These are phyloP conservation scores for Myriosclerotinia duriaeana DNA, from an alignment of 2,329 filamentous ascomycete species.

Conservation along the genomic window DNA sequence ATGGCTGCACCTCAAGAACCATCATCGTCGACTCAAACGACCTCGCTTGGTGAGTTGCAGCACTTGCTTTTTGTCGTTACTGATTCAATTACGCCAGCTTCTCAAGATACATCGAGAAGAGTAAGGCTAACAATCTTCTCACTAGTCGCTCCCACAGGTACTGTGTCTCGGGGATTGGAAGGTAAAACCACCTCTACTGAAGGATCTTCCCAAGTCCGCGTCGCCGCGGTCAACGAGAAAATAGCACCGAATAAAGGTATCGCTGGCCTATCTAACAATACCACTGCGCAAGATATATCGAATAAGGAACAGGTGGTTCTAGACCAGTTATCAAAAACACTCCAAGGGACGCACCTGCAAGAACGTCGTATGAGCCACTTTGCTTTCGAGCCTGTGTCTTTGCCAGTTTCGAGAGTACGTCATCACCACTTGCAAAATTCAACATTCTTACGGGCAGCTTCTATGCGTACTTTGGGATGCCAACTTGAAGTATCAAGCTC, in stretches of 20 bases:
- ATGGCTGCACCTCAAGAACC: constrained; percentile 31
- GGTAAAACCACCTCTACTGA: constrained; percentile 27
- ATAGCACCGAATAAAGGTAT: constrained; percentile 54
- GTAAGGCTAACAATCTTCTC: constrained; percentile 8
- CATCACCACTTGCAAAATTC: constrained; percentile 32
- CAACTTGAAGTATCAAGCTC: constrained; percentile 14
- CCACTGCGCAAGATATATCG: constrained; percentile 30
- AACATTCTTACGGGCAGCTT: background rate
- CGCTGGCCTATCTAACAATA: constrained; percentile 34
- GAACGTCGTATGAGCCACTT: constrained; percentile 81
- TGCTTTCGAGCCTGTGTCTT: constrained; percentile 85
- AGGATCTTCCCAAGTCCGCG: constrained; percentile 60
- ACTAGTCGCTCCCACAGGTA: background rate
- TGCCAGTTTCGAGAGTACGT: constrained; percentile 80
- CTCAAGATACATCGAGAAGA: too few species aligned
- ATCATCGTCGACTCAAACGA: constrained; percentile 23
- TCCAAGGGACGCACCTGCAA: constrained; percentile 76
- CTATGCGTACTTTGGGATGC: constrained; percentile 2
- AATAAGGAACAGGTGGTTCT: constrained; percentile 31
- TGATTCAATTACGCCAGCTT: constrained; percentile 27
- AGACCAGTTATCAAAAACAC: constrained; percentile 59
- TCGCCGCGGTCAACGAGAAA: constrained; percentile 69
- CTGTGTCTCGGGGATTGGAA: constrained; percentile 23
- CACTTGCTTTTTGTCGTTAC: constrained; percentile 29
- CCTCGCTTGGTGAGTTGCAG: constrained; percentile 33